A percentile compares a stretch with the other conserved stretches of the same genome.
Conservation (phyloP, 1,284 basidiomycete species). For the Tilletia walkeri region DNA sequence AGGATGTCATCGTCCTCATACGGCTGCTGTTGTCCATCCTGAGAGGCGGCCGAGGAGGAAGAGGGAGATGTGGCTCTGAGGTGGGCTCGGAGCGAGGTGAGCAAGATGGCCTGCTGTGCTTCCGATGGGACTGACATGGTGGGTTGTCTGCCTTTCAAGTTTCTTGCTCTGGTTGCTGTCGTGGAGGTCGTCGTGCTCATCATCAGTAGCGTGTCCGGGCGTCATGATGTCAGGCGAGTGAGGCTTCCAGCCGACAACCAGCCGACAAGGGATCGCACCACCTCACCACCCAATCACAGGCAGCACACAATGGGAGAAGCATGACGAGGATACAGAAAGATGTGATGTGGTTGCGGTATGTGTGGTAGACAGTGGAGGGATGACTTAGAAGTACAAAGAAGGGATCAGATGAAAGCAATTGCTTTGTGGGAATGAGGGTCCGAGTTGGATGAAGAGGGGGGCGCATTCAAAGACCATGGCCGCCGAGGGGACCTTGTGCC, state of each 20-base stretch:
- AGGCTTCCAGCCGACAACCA: neutral
- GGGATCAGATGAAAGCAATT: too few relatives aligned
- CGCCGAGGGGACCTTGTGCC: slow-evolving; percentile 36
- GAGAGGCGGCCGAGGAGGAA: neutral
- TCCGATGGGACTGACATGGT: neutral
- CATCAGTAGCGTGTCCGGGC: neutral
- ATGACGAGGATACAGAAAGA: too few relatives aligned
- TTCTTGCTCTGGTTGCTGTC: neutral
- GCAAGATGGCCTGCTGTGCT: neutral
- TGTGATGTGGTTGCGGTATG: too few relatives aligned
- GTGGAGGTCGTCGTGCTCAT: neutral
- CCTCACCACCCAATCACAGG: too few relatives aligned
- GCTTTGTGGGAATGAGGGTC: too few relatives aligned
- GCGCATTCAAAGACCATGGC: neutral
- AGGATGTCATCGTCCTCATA: slow-evolving; percentile 29
- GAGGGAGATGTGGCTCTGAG: slow-evolving; percentile 2
- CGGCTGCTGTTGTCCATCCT: slow-evolving; percentile 17
- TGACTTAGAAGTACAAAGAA: too few relatives aligned
- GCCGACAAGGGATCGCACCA: too few relatives aligned
- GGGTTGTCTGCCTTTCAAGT: neutral
- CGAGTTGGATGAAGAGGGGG: neutral
- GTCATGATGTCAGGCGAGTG: too few relatives aligned
- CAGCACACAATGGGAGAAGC: too few relatives aligned
- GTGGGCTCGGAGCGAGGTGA: slow-evolving; percentile 11
- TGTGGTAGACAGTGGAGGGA: too few relatives aligned